phyloP scores from a whole-genome alignment of 441 rosid species.

The Pelargonium citronellum region DNA sequence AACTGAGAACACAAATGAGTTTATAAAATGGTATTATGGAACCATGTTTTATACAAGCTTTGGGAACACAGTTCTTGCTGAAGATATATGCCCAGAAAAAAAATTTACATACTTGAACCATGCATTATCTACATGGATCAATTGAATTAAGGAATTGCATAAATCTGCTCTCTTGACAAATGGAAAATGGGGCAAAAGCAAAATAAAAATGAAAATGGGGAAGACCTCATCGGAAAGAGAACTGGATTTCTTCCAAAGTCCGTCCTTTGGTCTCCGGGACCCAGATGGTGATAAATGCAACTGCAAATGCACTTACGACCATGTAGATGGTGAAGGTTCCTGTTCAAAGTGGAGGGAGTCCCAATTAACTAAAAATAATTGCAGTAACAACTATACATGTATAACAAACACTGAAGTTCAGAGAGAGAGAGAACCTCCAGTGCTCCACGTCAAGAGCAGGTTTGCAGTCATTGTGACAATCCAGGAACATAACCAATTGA shows the following conservation, averaged over 20 bases:
- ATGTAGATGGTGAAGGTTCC: constrained; percentile 69
- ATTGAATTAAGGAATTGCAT: too few relatives aligned
- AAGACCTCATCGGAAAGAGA: constrained; percentile 61
- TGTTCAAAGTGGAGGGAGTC: constrained; percentile 22
- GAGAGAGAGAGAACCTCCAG: constrained; percentile 44
- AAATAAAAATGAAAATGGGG: background rate
- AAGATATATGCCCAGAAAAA: too few relatives aligned
- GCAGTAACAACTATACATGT: too few relatives aligned
- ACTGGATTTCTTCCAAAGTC: constrained; percentile 81
- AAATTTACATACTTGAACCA: too few relatives aligned
- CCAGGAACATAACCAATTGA: constrained; percentile 59
- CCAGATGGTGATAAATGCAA: constrained; percentile 51
- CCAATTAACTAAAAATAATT: too few relatives aligned
- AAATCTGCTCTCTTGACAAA: too few relatives aligned
- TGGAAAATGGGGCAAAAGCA: background rate
- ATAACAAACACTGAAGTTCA: too few relatives aligned
- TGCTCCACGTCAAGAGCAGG: constrained; percentile 77
- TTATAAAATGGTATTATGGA: too few relatives aligned
- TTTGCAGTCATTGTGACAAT: constrained; percentile 75
- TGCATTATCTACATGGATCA: too few relatives aligned
- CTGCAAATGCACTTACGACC: constrained; percentile 42
- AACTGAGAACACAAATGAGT: too few relatives aligned
- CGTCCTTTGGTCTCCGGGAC: constrained; percentile 93
- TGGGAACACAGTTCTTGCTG: too few relatives aligned
- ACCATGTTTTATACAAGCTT: too few relatives aligned